These are phyloP conservation scores for Sporothrix brasiliensis DNA, from an alignment of 2,329 filamentous ascomycete genomes.

Conservation along the genomic window DNA sequence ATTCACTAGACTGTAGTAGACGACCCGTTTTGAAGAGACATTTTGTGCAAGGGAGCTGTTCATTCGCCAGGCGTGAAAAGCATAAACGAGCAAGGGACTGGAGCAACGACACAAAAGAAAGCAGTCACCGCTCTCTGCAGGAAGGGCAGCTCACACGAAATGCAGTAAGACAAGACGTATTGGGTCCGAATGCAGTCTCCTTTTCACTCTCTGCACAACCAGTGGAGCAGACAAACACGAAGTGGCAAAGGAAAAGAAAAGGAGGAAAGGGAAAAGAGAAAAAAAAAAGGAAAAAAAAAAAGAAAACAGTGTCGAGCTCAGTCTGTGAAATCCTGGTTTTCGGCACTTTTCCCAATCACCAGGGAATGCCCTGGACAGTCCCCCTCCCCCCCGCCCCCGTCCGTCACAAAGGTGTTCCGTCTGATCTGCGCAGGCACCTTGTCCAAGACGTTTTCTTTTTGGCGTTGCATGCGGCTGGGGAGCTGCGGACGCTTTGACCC, in stretches of 20 bases:
- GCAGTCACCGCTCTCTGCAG: constrained; percentile 6
- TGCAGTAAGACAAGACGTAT: neutral
- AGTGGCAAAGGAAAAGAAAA: neutral
- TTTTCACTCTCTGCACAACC: constrained; percentile 16
- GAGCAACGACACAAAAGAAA: neutral
- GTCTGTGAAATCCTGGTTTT: constrained; percentile 12
- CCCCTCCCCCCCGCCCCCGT: neutral
- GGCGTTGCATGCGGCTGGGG: neutral
- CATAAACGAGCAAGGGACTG: neutral
- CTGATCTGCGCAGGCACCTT: constrained; percentile 22
- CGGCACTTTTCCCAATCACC: constrained; percentile 20
- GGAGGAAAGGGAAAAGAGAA: neutral
- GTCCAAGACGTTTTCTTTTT: constrained; percentile 1
- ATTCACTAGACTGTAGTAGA: too few species aligned
- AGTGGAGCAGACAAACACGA: neutral
- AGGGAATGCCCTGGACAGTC: neutral
- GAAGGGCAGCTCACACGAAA: neutral
- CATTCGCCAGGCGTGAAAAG: too few species aligned
- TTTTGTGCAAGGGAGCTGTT: too few species aligned
- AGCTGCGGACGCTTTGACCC: constrained; percentile 9
- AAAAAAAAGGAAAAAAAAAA: neutral
- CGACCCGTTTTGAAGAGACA: too few species aligned
- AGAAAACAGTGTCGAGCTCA: neutral
- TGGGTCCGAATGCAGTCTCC: constrained; percentile 5
- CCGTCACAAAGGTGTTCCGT: constrained; percentile 4